Evolutionary conservation across 2,329 filamentous ascomycete genomes (phyloP).

Genomic region (Zarea fungicola): DNA sequence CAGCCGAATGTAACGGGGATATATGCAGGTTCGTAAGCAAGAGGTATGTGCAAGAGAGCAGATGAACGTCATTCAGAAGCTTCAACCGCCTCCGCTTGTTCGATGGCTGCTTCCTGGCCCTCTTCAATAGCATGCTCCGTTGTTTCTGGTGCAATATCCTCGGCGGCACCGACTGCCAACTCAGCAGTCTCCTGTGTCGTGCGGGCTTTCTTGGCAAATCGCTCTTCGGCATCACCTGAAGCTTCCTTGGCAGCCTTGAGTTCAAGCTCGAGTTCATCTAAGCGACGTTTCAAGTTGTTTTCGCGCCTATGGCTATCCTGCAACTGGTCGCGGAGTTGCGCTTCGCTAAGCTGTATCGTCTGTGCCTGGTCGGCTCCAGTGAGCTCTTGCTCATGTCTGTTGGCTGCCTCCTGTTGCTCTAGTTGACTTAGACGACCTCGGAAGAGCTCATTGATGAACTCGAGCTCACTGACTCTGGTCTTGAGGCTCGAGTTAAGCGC

Average conservation of each 20-base stretch:
- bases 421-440: slow-evolving; percentile 71
- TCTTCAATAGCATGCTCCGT: not conserved
- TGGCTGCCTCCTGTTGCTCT: slow-evolving; percentile 68
- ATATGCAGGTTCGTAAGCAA: not conserved
- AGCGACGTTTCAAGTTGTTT: slow-evolving; percentile 72
- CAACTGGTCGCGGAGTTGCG: slow-evolving; percentile 54
- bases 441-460: slow-evolving; percentile 87
- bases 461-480: slow-evolving; percentile 89
- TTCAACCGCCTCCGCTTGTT: not conserved
- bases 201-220: slow-evolving; percentile 25
- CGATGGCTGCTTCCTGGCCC: not conserved
- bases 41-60: not conserved
- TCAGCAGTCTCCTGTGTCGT: slow-evolving; percentile 15
- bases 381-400: slow-evolving; percentile 55
- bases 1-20: no score
- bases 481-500: slow-evolving; percentile 83
- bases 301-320: slow-evolving; percentile 75
- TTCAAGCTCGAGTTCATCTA: slow-evolving; percentile 72
- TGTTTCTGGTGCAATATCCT: not conserved
- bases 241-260: slow-evolving; percentile 30
- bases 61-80: not conserved
- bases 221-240: slow-evolving; percentile 17
- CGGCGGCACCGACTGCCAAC: not conserved
- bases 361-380: slow-evolving; percentile 51
- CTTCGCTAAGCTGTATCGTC: slow-evolving; percentile 34